Evolutionary conservation across 768 basidiomycete species (phyloP).

Genomic region (Agrocybe praecox): DNA sequence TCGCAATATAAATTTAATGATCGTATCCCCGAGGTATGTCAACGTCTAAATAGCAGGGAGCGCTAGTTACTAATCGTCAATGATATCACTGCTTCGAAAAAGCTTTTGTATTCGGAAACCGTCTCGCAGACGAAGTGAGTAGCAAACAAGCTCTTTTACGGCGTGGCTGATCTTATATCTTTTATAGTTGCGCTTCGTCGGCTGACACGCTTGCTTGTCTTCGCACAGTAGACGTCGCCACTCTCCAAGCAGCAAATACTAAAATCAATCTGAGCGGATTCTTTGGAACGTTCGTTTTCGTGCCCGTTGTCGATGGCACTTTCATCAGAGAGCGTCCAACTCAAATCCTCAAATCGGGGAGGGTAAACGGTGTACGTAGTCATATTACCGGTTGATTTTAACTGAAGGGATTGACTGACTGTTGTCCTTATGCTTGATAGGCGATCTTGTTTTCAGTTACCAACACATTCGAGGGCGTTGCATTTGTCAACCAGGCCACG

Average conservation of each 20-base stretch:
- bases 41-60: no score
- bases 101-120: conserved; percentile 5
- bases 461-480: conserved; percentile 38
- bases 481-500: conserved; percentile 37
- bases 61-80: no score
- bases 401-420: no score
- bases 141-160: no score
- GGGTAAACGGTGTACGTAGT: conserved; percentile 5
- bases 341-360: conserved; percentile 32
- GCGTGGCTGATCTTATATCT: not conserved
- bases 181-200: conserved; percentile 33
- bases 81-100: no score
- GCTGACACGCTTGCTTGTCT: conserved; percentile 41
- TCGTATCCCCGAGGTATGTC: conserved; percentile 37
- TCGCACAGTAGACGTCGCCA: conserved; percentile 29
- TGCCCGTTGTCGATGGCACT: conserved; percentile 49
- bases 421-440: conserved; percentile 12
- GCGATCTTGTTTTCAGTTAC: conserved; percentile 38
- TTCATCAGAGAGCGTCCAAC: conserved; percentile 48
- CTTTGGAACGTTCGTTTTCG: conserved; percentile 40
- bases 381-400: no score
- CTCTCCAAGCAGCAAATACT: conserved; percentile 35
- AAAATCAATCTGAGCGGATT: conserved; percentile 32
- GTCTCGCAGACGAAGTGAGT: conserved; percentile 9
- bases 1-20: conserved; percentile 49